These are phyloP conservation scores for Teunomyces cretensis DNA, from an alignment of 805 yeast genomes.

Conservation along the genomic window DNA sequence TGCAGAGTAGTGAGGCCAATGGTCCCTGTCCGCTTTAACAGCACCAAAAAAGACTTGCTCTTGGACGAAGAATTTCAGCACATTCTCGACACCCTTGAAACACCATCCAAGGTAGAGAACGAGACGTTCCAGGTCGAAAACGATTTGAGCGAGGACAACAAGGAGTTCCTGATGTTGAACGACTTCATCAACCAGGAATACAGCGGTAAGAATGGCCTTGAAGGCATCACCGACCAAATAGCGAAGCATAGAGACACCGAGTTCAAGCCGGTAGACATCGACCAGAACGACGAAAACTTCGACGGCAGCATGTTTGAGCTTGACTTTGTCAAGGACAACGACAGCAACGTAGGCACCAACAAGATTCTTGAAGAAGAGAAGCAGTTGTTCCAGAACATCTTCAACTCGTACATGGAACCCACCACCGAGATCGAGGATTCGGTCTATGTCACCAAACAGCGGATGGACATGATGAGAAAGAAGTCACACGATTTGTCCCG, in stretches of 20 bases:
- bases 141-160: neutral
- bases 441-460: conserved; percentile 1
- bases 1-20: neutral
- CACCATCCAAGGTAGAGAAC: neutral
- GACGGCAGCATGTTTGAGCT: conserved; percentile 9
- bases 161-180: conserved; percentile 12
- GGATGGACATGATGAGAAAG: conserved; percentile 1
- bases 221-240: neutral
- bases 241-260: conserved; percentile 3
- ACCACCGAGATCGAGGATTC: conserved; percentile 11
- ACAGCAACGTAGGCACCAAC: neutral
- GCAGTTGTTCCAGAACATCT: conserved; percentile 23
- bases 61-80: conserved; percentile 2
- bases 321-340: neutral
- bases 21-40: neutral
- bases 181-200: conserved; percentile 11
- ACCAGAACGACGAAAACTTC: conserved; percentile 14
- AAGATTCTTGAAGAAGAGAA: conserved; percentile 20
- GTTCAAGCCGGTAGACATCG: conserved; percentile 10
- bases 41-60: neutral
- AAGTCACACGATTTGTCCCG: conserved; percentile 7
- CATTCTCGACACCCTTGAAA: neutral
- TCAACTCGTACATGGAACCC: conserved; percentile 22
- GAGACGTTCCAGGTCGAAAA: neutral
- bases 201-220: neutral